Evolutionary conservation across 495 filamentous ascomycete genomes (phyloP), one percentile per base, ranked within the genome.

Genomic region (Diplogelasinospora grovesii): DNA sequence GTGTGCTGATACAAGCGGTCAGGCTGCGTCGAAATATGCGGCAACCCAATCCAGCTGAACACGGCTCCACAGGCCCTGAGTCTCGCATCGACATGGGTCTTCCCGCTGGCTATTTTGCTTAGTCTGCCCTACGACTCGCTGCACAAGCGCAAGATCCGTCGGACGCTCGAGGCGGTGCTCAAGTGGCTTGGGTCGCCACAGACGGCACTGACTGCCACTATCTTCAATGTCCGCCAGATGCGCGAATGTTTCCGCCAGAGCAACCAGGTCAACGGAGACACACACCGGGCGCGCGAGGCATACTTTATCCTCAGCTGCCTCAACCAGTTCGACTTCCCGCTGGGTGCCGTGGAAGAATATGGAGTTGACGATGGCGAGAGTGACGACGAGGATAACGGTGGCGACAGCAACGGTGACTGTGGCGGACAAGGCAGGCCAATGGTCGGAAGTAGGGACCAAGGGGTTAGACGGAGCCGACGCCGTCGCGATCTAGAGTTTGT

Each of bases 241-340:
- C 45, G 37, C n/a, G 19, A 37, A 21, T 41, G 37, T 27, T 32
- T 41, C 23, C 31, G 32, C 19, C 29, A 28, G 13, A 20, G n/a
- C 9, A 20, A 14, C 6, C 11, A 22, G 15, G 9, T n/a, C 22
- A 4, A 16, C 9, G 22, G 22, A 21, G 33, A 29, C 27, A n/a
- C 27, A 13, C 5, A 14, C 29, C 31, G 31, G 1, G 9, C 27
- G 1, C 19, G 22, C 20, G 39, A 48, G 15, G 33, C 45, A 3
- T 48, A 48, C 33, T 48, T 32, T 28, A 13, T 43, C 15, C 34
- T 48, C 24, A 43, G 39, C 21, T 48, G 45, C 35, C 11, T 43
- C 14, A 43, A 43, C 34, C 45, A 48, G 45, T 48, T 43, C 14
- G 27, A 31, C 4, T 11, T 39, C 13, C 20, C 11, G 23, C 10